Conservation (phyloP, 2,329 filamentous ascomycete species). For the Pyricularia grisea region DNA sequence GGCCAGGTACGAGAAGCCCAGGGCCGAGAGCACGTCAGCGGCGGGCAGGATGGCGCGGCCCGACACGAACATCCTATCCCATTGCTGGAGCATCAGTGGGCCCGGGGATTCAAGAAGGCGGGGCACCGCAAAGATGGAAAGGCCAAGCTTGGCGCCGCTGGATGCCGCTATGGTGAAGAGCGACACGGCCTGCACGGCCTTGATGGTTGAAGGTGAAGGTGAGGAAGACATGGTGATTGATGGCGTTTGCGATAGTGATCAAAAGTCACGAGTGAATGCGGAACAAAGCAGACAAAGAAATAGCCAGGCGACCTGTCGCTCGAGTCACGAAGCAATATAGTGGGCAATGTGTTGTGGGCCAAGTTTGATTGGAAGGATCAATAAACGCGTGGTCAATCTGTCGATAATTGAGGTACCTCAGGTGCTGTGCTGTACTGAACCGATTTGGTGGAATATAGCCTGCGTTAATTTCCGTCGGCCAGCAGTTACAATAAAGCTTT, state of each 20-base stretch:
- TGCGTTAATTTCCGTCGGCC: too few relatives aligned
- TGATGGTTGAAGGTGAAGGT: conserved; percentile 17
- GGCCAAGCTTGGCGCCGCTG: conserved; percentile 23
- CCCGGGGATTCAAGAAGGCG: conserved; percentile 45
- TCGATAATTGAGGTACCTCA: too few relatives aligned
- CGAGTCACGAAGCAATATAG: background rate
- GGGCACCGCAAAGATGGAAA: conserved; percentile 37
- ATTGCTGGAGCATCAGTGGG: conserved; percentile 45
- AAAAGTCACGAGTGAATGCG: background rate
- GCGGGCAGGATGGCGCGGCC: conserved; percentile 29
- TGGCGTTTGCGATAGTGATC: background rate
- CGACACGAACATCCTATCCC: conserved; percentile 30
- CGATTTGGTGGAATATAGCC: too few relatives aligned
- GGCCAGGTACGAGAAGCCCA: conserved; percentile 36
- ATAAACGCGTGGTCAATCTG: too few relatives aligned
- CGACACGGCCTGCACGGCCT: conserved; percentile 37
- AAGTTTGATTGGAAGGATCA: too few relatives aligned
- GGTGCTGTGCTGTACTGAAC: too few relatives aligned
- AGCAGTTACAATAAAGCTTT: too few relatives aligned
- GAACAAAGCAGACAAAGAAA: background rate
- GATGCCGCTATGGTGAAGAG: conserved; percentile 39
- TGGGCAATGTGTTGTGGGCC: too few relatives aligned
- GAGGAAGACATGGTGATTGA: background rate
- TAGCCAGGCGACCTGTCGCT: background rate
- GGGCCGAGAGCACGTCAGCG: conserved; percentile 26